These are phyloP conservation scores for Breynia disticha DNA, from an alignment of 441 rosid genomes.

Conservation along the genomic window DNA sequence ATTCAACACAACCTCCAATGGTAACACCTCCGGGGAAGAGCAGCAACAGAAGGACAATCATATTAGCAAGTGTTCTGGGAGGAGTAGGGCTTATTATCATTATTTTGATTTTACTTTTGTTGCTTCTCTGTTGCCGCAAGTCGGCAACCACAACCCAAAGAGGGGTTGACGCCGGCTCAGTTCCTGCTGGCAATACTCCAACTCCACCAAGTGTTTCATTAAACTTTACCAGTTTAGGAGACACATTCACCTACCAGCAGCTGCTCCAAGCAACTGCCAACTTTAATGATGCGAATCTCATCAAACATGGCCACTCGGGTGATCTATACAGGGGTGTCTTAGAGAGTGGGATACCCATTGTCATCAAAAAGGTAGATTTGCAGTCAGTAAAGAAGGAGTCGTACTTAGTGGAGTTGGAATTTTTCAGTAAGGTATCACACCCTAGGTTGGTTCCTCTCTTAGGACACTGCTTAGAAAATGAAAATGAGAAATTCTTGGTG, in stretches of 20 bases:
- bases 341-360: slow-evolving; percentile 48
- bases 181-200: slow-evolving; percentile 32
- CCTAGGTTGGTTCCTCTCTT: slow-evolving; percentile 66
- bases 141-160: slow-evolving; percentile 33
- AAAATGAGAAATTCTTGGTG: slow-evolving; percentile 66
- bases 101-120: slow-evolving; percentile 28
- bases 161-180: slow-evolving; percentile 42
- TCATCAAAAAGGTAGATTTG: slow-evolving; percentile 59
- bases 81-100: slow-evolving; percentile 50
- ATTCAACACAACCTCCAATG: slow-evolving; percentile 34
- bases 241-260: slow-evolving; percentile 59
- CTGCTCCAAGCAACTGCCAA: slow-evolving; percentile 58
- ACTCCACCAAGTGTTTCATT: slow-evolving; percentile 36
- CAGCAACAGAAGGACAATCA: slow-evolving; percentile 33
- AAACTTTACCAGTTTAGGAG: slow-evolving; percentile 56
- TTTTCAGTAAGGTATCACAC: slow-evolving; percentile 60
- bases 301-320: slow-evolving; percentile 91
- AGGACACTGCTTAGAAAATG: slow-evolving; percentile 79
- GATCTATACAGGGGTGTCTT: slow-evolving; percentile 59
- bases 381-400: slow-evolving; percentile 40
- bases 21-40: slow-evolving; percentile 29
- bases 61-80: slow-evolving; percentile 57
- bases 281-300: slow-evolving; percentile 57
- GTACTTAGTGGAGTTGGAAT: slow-evolving; percentile 55
- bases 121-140: slow-evolving; percentile 34